A percentile compares a stretch with the other conserved stretches of the same genome.
phyloP scores from a whole-genome alignment of 768 basidiomycete genomes.

The Epithele typhae region DNA sequence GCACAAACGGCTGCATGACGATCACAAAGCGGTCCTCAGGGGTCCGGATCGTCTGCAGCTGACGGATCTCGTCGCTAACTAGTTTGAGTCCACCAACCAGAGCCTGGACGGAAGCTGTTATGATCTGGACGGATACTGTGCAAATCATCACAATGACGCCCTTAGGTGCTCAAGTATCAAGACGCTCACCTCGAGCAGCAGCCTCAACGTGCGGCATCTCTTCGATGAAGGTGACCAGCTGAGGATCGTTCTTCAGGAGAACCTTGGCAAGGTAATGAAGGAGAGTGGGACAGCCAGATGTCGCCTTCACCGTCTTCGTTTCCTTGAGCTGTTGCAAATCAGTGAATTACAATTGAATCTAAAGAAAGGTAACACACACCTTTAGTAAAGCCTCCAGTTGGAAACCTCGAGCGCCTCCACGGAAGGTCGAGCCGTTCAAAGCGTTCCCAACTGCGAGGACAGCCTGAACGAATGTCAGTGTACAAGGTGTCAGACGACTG shows the following conservation, averaged over 20 bases:
- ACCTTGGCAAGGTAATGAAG: slow-evolving; percentile 84
- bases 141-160: background rate
- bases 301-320: slow-evolving; percentile 68
- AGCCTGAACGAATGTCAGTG: slow-evolving; percentile 35
- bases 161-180: background rate
- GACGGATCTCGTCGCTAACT: slow-evolving; percentile 52
- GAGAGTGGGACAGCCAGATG: slow-evolving; percentile 77
- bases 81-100: slow-evolving; percentile 53
- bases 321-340: slow-evolving; percentile 65
- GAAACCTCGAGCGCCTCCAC: slow-evolving; percentile 83
- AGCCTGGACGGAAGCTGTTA: slow-evolving; percentile 54
- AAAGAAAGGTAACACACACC: slow-evolving; percentile 36
- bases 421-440: slow-evolving; percentile 77
- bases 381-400: slow-evolving; percentile 78
- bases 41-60: slow-evolving; percentile 29
- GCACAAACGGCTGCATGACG: slow-evolving; percentile 54
- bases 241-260: slow-evolving; percentile 62
- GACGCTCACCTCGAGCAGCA: slow-evolving; percentile 66
- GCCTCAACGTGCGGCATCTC: slow-evolving; percentile 80
- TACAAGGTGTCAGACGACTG: background rate
- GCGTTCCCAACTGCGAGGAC: slow-evolving; percentile 78
- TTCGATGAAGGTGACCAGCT: slow-evolving; percentile 66
- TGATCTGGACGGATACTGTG: slow-evolving; percentile 69
- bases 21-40: slow-evolving; percentile 55
- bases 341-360: background rate